Evolutionary conservation across 768 basidiomycete genomes (phyloP).

Genomic region (Amanita muscaria): DNA sequence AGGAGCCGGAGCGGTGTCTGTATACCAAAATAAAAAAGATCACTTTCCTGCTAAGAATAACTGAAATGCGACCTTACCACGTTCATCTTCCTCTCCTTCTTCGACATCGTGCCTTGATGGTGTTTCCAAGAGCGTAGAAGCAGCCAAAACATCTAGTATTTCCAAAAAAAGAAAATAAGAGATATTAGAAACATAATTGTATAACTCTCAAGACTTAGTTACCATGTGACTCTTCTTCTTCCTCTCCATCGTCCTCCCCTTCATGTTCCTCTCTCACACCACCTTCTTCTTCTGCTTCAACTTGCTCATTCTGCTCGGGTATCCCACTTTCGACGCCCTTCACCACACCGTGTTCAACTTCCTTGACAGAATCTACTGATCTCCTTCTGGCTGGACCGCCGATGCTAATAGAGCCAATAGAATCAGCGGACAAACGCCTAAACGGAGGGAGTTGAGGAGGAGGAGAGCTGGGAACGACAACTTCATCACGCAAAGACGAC

Average conservation of each 20-base stretch:
- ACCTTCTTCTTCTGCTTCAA: conserved; percentile 13
- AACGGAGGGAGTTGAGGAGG: not conserved
- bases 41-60: conserved; percentile 27
- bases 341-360: not conserved
- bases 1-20: not conserved
- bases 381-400: conserved; percentile 2
- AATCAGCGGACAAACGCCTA: conserved; percentile 3
- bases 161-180: not conserved
- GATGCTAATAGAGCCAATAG: conserved; percentile 2
- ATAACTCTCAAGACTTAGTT: conserved; percentile 13
- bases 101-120: too few species aligned
- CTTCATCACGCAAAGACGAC: conserved; percentile 8
- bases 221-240: conserved; percentile 26
- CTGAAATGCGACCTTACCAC: conserved; percentile 39
- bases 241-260: conserved; percentile 30
- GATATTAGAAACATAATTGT: too few species aligned
- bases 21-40: too few species aligned
- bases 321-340: not conserved
- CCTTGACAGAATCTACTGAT: conserved; percentile 3
- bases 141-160: too few species aligned
- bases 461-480: conserved; percentile 1
- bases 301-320: conserved; percentile 5
- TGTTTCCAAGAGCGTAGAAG: not conserved
- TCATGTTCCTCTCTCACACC: not conserved
- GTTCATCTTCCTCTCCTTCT: conserved; percentile 37